phyloP scores from a whole-genome alignment of 2,329 filamentous ascomycete species.

The Biscogniauxia marginata region DNA sequence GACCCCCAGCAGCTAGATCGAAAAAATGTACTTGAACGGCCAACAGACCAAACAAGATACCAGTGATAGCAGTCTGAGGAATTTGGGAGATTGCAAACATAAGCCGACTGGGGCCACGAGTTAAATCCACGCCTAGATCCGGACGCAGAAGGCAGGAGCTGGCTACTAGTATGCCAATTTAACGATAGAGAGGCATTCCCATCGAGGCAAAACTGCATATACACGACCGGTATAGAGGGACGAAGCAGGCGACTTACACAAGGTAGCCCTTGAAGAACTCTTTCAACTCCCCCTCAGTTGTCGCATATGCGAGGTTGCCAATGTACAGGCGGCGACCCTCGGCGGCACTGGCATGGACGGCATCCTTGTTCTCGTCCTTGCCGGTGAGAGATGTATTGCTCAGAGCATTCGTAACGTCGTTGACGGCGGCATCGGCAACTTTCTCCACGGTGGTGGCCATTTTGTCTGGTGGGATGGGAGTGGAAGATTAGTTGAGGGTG shows the following conservation, averaged over 20 bases:
- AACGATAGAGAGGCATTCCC: background rate
- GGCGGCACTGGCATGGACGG: slow-evolving; percentile 93
- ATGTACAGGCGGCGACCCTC: slow-evolving; percentile 99
- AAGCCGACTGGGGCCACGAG: background rate
- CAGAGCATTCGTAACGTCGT: slow-evolving; percentile 73
- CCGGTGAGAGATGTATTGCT: slow-evolving; percentile 69
- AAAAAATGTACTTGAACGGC: background rate
- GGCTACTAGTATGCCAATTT: slow-evolving; percentile 1
- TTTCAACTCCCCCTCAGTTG: slow-evolving; percentile 99
- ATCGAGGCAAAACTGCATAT: background rate
- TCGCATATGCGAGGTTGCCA: slow-evolving; percentile 99
- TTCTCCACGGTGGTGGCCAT: slow-evolving; percentile 86
- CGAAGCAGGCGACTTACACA: slow-evolving; percentile 69
- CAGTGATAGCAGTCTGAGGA: background rate
- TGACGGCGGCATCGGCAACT: slow-evolving; percentile 62
- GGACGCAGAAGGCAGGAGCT: background rate
- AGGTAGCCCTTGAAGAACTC: slow-evolving; percentile 99
- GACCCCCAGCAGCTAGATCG: background rate
- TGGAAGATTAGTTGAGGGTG: slow-evolving; percentile 41
- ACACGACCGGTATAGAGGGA: background rate
- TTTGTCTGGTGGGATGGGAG: slow-evolving; percentile 48
- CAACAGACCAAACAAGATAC: background rate
- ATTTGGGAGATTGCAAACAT: background rate
- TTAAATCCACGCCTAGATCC: background rate
- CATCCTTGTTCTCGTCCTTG: slow-evolving; percentile 67